phyloP scores from a whole-genome alignment of 129 eudicot genomes.

The Ambrosia artemisiifolia region DNA sequence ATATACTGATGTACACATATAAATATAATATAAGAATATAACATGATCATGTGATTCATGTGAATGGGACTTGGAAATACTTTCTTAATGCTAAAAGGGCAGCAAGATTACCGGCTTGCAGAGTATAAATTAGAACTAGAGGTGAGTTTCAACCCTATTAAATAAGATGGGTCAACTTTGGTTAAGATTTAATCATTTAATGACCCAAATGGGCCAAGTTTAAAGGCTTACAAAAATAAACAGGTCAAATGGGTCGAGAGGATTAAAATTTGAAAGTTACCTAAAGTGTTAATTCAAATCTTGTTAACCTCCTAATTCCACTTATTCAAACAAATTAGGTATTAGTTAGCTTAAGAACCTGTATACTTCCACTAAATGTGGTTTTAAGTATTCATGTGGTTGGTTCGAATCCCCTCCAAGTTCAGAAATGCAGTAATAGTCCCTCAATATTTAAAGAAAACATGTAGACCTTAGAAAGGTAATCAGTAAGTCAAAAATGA shows the following conservation, averaged over 20 bases:
- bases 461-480: background rate
- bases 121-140: background rate
- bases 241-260: background rate
- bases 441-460: background rate
- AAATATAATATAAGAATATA: background rate
- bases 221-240: conserved; percentile 1
- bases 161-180: background rate
- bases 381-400: background rate
- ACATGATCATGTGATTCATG: background rate
- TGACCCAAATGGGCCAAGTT: background rate
- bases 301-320: background rate
- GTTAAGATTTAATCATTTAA: background rate
- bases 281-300: background rate
- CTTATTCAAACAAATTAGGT: background rate
- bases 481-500: background rate
- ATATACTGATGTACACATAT: background rate
- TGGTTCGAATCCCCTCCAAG: background rate
- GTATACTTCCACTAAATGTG: background rate
- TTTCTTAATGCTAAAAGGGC: background rate
- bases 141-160: background rate
- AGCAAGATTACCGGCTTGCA: background rate
- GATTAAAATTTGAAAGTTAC: background rate
- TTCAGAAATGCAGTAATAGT: background rate
- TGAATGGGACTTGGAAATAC: background rate
- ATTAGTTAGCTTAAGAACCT: background rate